phyloP scores from a whole-genome alignment of 805 yeast species.

The Metschnikowia drakensbergensis region DNA sequence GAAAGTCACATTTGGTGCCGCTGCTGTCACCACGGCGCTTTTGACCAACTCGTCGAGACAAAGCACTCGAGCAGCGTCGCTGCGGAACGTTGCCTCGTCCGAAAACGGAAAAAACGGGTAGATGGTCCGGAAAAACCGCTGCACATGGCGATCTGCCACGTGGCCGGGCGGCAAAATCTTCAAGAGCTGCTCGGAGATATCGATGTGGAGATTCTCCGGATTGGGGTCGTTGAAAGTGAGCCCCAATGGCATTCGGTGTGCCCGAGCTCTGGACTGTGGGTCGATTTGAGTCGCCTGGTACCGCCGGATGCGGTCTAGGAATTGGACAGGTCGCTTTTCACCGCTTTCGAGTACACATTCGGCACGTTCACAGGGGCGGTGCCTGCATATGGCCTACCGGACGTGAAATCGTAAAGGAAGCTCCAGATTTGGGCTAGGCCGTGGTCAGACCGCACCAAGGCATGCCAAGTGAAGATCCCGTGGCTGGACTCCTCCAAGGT shows the following conservation, averaged over 20 bases:
- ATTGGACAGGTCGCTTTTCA: conserved; percentile 3
- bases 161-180: conserved; percentile 14
- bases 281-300: conserved; percentile 9
- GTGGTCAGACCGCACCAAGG: conserved; percentile 16
- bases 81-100: conserved; percentile 14
- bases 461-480: conserved; percentile 18
- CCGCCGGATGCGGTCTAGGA: conserved; percentile 13
- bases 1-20: not conserved
- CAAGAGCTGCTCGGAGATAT: conserved; percentile 8
- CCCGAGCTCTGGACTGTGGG: not conserved
- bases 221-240: conserved; percentile 16
- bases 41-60: not conserved
- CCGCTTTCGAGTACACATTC: conserved; percentile 3
- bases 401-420: conserved; percentile 11
- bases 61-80: conserved; percentile 4
- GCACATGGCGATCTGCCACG: conserved; percentile 13
- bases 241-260: conserved; percentile 9
- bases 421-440: conserved; percentile 17
- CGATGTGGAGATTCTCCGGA: conserved; percentile 4
- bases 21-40: no score
- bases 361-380: not conserved
- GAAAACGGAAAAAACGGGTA: conserved; percentile 20
- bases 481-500: conserved; percentile 14
- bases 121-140: conserved; percentile 15
- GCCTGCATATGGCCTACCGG: not conserved